Conservation (phyloP, 495 filamentous ascomycete species). For the Annulohypoxylon maeteangense region DNA sequence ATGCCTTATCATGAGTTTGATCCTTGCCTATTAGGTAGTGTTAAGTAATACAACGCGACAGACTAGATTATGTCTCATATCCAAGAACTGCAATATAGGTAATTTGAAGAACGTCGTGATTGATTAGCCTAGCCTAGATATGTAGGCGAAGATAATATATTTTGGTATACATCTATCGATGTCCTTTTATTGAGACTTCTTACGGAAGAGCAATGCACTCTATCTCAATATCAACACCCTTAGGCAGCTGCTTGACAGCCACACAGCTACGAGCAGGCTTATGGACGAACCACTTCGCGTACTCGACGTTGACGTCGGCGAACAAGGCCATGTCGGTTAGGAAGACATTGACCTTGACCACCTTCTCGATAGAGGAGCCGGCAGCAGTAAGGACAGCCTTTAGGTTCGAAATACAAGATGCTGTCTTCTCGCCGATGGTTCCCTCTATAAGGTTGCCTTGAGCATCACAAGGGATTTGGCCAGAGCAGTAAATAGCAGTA, state of each 20-base stretch:
- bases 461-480: constrained; percentile 86
- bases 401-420: constrained; percentile 79
- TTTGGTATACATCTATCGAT: background rate
- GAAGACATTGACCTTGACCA: constrained; percentile 88
- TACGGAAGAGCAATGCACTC: constrained; percentile 84
- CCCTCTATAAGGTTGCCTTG: constrained; percentile 78
- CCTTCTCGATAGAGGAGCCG: constrained; percentile 76
- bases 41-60: background rate
- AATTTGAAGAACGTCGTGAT: background rate
- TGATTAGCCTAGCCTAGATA: background rate
- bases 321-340: constrained; percentile 88
- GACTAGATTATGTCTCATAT: background rate
- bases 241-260: constrained; percentile 88
- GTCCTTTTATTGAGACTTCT: constrained; percentile 14
- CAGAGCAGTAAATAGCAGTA: constrained; percentile 87
- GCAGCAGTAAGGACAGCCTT: constrained; percentile 79
- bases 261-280: constrained; percentile 95
- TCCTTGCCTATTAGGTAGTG: background rate
- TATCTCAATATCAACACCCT: constrained; percentile 91
- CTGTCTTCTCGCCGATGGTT: constrained; percentile 79
- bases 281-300: constrained; percentile 85
- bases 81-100: background rate
- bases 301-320: constrained; percentile 85
- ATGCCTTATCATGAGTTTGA: background rate
- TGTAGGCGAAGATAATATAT: constrained; percentile 5